Percentiles rank a stretch among this genome's conserved stretches.
Conservation (phyloP, 148 eudicot genomes). For the Chenopodium quinoa region DNA sequence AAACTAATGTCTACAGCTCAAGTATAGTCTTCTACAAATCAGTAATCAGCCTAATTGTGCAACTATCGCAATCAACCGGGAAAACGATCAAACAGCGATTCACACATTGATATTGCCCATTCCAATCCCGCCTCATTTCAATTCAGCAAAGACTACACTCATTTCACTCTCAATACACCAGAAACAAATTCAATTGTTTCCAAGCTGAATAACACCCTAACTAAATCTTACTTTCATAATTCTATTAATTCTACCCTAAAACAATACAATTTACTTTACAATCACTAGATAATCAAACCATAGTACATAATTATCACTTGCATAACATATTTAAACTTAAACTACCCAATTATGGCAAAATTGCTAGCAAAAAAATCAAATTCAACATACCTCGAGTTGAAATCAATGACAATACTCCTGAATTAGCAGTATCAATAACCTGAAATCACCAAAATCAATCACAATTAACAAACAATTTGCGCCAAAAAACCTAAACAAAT, state of each 20-base stretch:
- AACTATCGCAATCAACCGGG: not conserved
- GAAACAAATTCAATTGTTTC: no score
- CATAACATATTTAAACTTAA: not conserved
- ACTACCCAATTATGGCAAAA: not conserved
- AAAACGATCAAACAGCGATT: not conserved
- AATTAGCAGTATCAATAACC: constrained; percentile 42
- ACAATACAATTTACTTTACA: no score
- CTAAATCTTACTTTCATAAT: not conserved
- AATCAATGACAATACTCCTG: constrained; percentile 51
- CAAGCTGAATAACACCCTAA: not conserved
- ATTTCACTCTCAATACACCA: not conserved
- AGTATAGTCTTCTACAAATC: not conserved
- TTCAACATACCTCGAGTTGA: constrained; percentile 52
- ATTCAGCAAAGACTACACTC: not conserved
- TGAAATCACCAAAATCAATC: constrained; percentile 28
- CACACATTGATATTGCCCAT: not conserved
- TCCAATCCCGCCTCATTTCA: not conserved
- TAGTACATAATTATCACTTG: not conserved
- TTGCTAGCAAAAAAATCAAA: no score
- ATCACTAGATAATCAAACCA: not conserved
- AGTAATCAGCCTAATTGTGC: not conserved
- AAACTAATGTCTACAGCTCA: not conserved
- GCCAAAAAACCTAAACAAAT: not conserved
- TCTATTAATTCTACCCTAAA: not conserved
- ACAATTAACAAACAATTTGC: not conserved